These are phyloP conservation scores for Monoraphidium neglectum DNA, from an alignment of 139 green algal species.

Conservation along the genomic window DNA sequence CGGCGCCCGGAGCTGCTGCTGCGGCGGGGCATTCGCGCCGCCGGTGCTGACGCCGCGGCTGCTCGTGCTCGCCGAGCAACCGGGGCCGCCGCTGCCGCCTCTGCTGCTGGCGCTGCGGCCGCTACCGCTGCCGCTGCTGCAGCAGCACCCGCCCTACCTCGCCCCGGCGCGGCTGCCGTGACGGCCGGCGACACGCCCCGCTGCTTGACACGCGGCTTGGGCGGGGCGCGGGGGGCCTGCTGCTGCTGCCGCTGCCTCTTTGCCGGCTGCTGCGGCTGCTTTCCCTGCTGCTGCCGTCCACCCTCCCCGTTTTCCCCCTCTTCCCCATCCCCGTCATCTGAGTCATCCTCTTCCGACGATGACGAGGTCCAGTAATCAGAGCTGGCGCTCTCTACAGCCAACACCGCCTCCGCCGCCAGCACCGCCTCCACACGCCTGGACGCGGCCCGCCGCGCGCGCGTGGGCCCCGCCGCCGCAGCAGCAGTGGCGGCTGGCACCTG, in stretches of 20 bases:
- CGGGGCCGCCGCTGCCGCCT: neutral
- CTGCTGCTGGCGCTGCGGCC: neutral
- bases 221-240: no score
- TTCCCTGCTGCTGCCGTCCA: neutral
- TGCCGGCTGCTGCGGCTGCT: neutral
- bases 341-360: neutral
- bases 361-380: no score
- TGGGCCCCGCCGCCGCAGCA: no score
- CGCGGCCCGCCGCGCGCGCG: no score
- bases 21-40: no score
- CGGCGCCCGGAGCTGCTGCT: no score
- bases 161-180: neutral
- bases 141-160: neutral
- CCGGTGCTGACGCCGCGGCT: constrained; percentile 4
- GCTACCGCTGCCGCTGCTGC: constrained; percentile 4
- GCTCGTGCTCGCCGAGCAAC: neutral
- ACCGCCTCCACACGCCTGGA: no score
- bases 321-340: neutral
- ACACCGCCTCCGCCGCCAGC: no score
- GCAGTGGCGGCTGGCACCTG: no score
- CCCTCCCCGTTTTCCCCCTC: neutral
- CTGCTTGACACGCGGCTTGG: no score
- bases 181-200: no score
- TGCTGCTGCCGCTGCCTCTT: constrained; percentile 1
- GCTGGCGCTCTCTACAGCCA: no score